Evolutionary conservation across 768 basidiomycete genomes (phyloP).

Genomic region (Scleroderma bovista): DNA sequence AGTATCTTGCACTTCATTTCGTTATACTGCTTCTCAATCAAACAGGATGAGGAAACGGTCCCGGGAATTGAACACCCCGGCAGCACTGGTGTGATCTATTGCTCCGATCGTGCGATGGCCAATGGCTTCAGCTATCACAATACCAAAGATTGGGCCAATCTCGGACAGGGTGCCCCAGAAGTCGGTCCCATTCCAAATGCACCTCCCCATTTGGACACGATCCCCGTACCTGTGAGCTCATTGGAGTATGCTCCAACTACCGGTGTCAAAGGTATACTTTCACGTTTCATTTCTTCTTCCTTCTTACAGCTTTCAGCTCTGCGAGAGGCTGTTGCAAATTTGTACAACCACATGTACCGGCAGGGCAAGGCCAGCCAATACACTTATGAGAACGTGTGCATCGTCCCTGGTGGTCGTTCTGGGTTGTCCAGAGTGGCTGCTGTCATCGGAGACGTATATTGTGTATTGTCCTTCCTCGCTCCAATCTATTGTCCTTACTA

Average conservation of each 20-base stretch:
- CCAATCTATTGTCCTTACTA: neutral
- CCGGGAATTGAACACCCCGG: constrained; percentile 83
- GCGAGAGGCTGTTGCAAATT: constrained; percentile 81
- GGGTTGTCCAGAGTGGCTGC: constrained; percentile 89
- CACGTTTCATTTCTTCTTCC: neutral
- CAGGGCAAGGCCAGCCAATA: constrained; percentile 78
- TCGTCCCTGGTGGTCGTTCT: constrained; percentile 90
- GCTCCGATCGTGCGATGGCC: constrained; percentile 90
- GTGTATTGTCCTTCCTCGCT: constrained; percentile 36
- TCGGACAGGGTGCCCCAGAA: constrained; percentile 92
- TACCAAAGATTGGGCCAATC: constrained; percentile 79
- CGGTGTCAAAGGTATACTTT: constrained; percentile 66
- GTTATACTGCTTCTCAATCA: neutral
- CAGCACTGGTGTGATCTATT: constrained; percentile 68
- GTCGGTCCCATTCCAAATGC: constrained; percentile 80
- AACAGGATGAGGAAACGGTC: constrained; percentile 80
- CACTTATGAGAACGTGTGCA: constrained; percentile 89
- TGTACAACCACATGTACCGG: constrained; percentile 88
- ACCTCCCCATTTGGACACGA: constrained; percentile 55
- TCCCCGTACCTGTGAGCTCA: constrained; percentile 64
- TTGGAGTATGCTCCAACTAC: constrained; percentile 92
- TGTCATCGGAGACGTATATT: constrained; percentile 86
- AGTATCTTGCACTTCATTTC: constrained; percentile 13
- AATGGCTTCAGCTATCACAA: constrained; percentile 83
- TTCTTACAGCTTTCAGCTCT: constrained; percentile 43